phyloP scores from a whole-genome alignment of 805 yeast species.

The Jamesozyma lodderae region DNA sequence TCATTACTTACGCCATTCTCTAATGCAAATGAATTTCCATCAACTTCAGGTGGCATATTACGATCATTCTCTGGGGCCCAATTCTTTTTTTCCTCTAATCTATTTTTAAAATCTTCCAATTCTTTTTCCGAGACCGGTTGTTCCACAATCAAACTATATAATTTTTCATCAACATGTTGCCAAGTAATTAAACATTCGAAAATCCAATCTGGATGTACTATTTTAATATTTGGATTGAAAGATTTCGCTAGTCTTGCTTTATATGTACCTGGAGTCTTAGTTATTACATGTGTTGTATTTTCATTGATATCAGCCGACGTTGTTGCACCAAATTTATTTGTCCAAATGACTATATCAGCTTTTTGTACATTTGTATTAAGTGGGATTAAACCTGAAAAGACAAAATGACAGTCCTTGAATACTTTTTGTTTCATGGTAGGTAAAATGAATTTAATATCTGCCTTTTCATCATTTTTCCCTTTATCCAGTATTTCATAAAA shows the following conservation, averaged over 20 bases:
- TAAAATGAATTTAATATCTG: constrained; percentile 62
- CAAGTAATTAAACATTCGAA: constrained; percentile 77
- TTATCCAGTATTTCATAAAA: constrained; percentile 48
- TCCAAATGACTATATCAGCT: constrained; percentile 90
- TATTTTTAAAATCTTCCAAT: constrained; percentile 25
- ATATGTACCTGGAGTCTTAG: constrained; percentile 69
- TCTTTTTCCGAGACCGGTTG: constrained; percentile 40
- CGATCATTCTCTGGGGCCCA: constrained; percentile 33
- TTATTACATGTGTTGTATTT: constrained; percentile 80
- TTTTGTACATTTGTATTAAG: constrained; percentile 60
- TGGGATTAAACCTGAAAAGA: constrained; percentile 87
- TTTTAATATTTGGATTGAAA: constrained; percentile 49
- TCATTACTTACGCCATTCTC: constrained; percentile 11
- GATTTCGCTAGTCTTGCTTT: constrained; percentile 76
- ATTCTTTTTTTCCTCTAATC: constrained; percentile 28
- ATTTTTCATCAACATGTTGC: constrained; percentile 57
- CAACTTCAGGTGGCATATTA: constrained; percentile 18
- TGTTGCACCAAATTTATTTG: constrained; percentile 80
- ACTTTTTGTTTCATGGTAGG: constrained; percentile 66
- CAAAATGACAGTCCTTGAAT: constrained; percentile 56
- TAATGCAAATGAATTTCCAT: constrained; percentile 6
- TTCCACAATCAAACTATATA: constrained; percentile 46
- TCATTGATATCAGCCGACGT: constrained; percentile 64
- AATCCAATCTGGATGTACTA: constrained; percentile 91
- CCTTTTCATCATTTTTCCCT: constrained; percentile 37